Conservation (phyloP, 2,329 filamentous ascomycete genomes). For the Remersonia thermophila region DNA sequence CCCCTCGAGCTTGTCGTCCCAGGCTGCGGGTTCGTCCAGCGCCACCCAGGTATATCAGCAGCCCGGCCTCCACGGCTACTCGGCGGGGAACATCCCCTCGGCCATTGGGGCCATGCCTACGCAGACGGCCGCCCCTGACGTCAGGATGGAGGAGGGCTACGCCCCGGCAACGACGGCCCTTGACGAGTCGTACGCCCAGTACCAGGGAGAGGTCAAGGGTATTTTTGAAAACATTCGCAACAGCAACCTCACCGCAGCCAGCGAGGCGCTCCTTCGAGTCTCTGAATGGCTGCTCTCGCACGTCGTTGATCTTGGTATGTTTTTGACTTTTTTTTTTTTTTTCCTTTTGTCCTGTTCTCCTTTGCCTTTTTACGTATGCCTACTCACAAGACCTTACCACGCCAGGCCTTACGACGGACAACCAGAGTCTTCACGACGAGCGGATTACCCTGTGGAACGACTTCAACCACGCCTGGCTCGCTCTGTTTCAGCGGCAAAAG, state of each 20-base stretch:
- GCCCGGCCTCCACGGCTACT: slow-evolving; percentile 42
- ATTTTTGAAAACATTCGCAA: slow-evolving; percentile 61
- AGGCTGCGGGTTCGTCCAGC: slow-evolving; percentile 32
- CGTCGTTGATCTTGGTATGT: slow-evolving; percentile 43
- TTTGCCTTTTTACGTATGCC: too few relatives aligned
- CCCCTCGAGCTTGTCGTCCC: slow-evolving; percentile 39
- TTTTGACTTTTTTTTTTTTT: background rate
- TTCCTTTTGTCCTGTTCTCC: slow-evolving; percentile 8
- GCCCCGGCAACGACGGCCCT: slow-evolving; percentile 37
- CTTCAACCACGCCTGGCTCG: slow-evolving; percentile 88
- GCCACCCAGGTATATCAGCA: slow-evolving; percentile 53
- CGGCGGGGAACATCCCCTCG: slow-evolving; percentile 29
- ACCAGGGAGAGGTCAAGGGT: slow-evolving; percentile 47
- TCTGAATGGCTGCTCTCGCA: slow-evolving; percentile 45
- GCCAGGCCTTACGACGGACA: slow-evolving; percentile 77
- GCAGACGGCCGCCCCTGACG: slow-evolving; percentile 30
- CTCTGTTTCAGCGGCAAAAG: slow-evolving; percentile 70
- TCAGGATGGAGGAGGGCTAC: slow-evolving; percentile 47
- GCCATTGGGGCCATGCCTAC: slow-evolving; percentile 33
- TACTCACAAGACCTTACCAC: too few relatives aligned
- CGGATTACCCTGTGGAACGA: slow-evolving; percentile 82
- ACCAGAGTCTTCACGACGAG: slow-evolving; percentile 60
- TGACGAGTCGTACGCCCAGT: slow-evolving; percentile 57
- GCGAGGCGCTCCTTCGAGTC: slow-evolving; percentile 39
- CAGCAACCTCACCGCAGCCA: slow-evolving; percentile 36